Conservation (phyloP, 176 grass and related monocot species). For the Avena insularis region DNA sequence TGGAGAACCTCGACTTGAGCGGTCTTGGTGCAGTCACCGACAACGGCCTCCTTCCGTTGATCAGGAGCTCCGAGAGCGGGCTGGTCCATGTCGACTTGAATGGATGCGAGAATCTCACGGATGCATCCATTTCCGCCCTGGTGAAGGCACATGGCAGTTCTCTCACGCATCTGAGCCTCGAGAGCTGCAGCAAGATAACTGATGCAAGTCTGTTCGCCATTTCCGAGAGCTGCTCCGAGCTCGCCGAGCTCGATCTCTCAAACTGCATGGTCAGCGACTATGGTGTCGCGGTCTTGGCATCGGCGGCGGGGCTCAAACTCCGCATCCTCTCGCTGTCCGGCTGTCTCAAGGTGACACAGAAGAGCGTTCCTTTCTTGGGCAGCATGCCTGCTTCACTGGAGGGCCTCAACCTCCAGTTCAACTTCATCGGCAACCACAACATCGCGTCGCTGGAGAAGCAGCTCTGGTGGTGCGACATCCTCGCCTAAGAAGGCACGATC, state of each 20-base stretch:
- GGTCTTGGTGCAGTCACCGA: conserved; percentile 71
- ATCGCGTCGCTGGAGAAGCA: conserved; percentile 81
- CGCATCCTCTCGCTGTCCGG: conserved; percentile 77
- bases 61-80: conserved; percentile 65
- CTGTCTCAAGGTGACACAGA: conserved; percentile 77
- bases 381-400: conserved; percentile 74
- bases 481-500: conserved; percentile 56
- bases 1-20: conserved; percentile 85
- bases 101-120: conserved; percentile 77
- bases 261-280: conserved; percentile 83
- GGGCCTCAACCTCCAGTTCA: conserved; percentile 85
- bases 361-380: conserved; percentile 78
- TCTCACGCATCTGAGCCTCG: conserved; percentile 74
- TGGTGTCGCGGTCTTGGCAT: conserved; percentile 71
- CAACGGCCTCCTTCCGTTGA: conserved; percentile 70
- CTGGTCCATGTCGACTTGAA: conserved; percentile 82
- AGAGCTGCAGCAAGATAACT: conserved; percentile 89
- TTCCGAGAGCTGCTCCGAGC: conserved; percentile 63
- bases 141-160: conserved; percentile 79
- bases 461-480: conserved; percentile 89
- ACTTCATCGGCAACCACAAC: conserved; percentile 68
- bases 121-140: conserved; percentile 54
- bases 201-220: conserved; percentile 79
- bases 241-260: conserved; percentile 89
- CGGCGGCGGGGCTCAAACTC: conserved; percentile 70